These are phyloP conservation scores for Verticillium albo-atrum DNA, from an alignment of 2,329 filamentous ascomycete species.

Conservation along the genomic window DNA sequence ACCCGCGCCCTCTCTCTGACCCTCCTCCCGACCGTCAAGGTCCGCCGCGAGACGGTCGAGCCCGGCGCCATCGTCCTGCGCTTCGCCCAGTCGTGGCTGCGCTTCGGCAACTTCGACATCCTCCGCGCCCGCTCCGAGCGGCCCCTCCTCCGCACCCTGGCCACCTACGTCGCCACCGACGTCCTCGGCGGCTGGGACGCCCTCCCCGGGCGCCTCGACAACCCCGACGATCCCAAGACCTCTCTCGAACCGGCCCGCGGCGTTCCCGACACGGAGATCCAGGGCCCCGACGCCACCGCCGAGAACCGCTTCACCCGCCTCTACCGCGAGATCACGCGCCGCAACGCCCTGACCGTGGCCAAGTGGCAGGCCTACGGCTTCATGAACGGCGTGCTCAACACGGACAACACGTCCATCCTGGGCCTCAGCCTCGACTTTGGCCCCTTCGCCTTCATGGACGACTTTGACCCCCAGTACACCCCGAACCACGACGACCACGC, in stretches of 20 bases:
- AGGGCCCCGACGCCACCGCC: conserved; percentile 63
- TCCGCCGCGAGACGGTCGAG: conserved; percentile 75
- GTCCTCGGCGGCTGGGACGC: conserved; percentile 84
- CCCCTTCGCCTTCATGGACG: conserved; percentile 96
- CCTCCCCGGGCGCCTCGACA: conserved; percentile 59
- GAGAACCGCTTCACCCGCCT: conserved; percentile 86
- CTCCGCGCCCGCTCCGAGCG: conserved; percentile 77
- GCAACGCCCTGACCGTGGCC: conserved; percentile 84
- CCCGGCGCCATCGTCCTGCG: conserved; percentile 89
- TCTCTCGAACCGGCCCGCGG: conserved; percentile 43
- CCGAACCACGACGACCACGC: conserved; percentile 93
- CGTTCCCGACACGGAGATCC: conserved; percentile 51
- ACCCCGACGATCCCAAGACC: conserved; percentile 44
- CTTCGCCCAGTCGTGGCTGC: conserved; percentile 87
- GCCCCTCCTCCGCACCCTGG: conserved; percentile 65
- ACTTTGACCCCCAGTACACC: conserved; percentile 91
- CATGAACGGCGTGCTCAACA: conserved; percentile 97
- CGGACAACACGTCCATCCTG: conserved; percentile 90
- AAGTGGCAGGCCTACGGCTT: conserved; percentile 99
- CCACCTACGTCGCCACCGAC: conserved; percentile 81
- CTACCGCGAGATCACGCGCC: conserved; percentile 80
- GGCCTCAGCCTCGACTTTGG: conserved; percentile 92
- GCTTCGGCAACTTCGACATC: conserved; percentile 96
- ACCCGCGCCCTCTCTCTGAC: conserved; percentile 84
- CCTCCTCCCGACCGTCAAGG: conserved; percentile 65